Evolutionary conservation across 352 stramenopile species (phyloP).

Genomic region (Phytophthora boehmeriae): DNA sequence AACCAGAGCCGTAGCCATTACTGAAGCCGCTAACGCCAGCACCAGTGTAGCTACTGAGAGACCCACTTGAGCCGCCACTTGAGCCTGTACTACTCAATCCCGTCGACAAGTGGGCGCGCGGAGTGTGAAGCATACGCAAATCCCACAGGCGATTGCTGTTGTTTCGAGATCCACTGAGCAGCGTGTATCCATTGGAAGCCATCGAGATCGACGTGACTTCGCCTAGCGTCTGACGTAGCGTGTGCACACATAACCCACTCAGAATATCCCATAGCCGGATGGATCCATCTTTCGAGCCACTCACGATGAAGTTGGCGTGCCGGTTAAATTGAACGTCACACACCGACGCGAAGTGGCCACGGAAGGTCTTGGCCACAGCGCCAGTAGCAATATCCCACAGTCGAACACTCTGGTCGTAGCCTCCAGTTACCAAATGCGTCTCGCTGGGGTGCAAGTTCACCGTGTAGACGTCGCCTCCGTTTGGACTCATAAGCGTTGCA

Average conservation of each 20-base stretch:
- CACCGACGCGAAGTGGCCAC: conserved; percentile 79
- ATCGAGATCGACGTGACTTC: conserved; percentile 90
- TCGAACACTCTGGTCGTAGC: conserved; percentile 88
- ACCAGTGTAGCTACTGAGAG: conserved; percentile 29
- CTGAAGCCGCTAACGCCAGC: conserved; percentile 13
- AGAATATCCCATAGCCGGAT: conserved; percentile 91
- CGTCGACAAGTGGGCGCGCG: conserved; percentile 62
- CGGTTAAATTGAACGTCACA: conserved; percentile 90
- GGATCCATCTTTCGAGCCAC: conserved; percentile 84
- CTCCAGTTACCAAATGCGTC: conserved; percentile 86
- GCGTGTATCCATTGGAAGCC: conserved; percentile 76
- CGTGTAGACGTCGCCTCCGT: conserved; percentile 80
- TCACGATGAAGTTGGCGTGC: conserved; percentile 87
- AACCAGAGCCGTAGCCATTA: conserved; percentile 28
- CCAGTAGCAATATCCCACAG: conserved; percentile 85
- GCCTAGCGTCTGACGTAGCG: conserved; percentile 80
- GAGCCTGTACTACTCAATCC: conserved; percentile 28
- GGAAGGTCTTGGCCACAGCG: conserved; percentile 77
- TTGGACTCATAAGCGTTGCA: conserved; percentile 56
- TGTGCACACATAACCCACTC: conserved; percentile 87
- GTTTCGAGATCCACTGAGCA: conserved; percentile 86
- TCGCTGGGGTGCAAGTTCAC: conserved; percentile 87
- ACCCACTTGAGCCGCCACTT: conserved; percentile 32
- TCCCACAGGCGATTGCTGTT: conserved; percentile 91
- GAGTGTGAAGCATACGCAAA: conserved; percentile 84